Conservation (phyloP, 371 early-diverging fungal species). For the Phascolomyces articulosus region DNA sequence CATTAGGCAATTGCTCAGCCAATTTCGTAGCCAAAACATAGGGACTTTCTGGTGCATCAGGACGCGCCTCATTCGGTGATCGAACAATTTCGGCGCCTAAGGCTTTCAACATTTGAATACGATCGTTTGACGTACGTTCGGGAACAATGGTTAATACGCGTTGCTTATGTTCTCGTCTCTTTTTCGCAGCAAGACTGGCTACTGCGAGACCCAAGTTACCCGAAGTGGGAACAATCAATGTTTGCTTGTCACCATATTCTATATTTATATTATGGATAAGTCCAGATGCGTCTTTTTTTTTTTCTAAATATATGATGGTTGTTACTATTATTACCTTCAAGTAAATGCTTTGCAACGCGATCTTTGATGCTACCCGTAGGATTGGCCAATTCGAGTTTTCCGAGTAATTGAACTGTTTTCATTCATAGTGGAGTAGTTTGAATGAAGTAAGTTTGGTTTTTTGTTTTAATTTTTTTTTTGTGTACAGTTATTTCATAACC, state of each 20-base stretch:
- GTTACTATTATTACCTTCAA: constrained; percentile 46
- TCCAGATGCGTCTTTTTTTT: too few relatives aligned
- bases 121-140: constrained; percentile 74
- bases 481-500: too few relatives aligned
- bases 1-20: constrained; percentile 54
- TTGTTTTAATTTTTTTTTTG: too few relatives aligned
- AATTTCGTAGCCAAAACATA: constrained; percentile 69
- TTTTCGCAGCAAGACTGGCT: constrained; percentile 49
- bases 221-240: constrained; percentile 73
- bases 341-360: constrained; percentile 66
- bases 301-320: too few relatives aligned
- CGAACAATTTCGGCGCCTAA: constrained; percentile 80
- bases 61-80: constrained; percentile 73
- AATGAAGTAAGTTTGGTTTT: too few relatives aligned
- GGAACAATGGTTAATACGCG: constrained; percentile 71
- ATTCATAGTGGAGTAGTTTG: neutral
- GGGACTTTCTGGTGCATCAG: constrained; percentile 74
- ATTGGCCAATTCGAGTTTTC: constrained; percentile 77
- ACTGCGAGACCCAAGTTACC: constrained; percentile 67
- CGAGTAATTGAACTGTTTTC: constrained; percentile 55
- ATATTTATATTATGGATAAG: constrained; percentile 12
- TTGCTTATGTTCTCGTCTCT: constrained; percentile 28
- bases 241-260: constrained; percentile 26
- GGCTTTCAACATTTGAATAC: constrained; percentile 73
- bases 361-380: constrained; percentile 80